Conservation (phyloP, 2,329 filamentous ascomycete genomes). For the Neophaeococcomyces mojaviensis region DNA sequence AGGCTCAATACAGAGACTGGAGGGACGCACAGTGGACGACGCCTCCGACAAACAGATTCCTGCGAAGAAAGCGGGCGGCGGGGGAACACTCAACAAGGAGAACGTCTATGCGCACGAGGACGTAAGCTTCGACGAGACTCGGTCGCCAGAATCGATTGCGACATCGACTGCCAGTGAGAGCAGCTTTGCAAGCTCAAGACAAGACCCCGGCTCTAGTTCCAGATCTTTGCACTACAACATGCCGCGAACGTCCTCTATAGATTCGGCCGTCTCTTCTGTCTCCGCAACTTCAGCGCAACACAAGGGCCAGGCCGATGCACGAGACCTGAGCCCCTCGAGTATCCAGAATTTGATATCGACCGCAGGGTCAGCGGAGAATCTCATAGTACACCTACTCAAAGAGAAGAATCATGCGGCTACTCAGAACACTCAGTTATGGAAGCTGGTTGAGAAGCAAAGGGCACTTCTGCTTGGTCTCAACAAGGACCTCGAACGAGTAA, state of each 20-base stretch:
- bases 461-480: slow-evolving; percentile 90
- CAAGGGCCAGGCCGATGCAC: slow-evolving; percentile 51
- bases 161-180: slow-evolving; percentile 1
- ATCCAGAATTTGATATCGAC: slow-evolving; percentile 71
- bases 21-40: not conserved
- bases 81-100: slow-evolving; percentile 3
- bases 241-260: slow-evolving; percentile 78
- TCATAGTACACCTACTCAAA: slow-evolving; percentile 79
- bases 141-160: not conserved
- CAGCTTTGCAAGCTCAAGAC: slow-evolving; percentile 23
- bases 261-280: slow-evolving; percentile 79
- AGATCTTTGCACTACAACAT: slow-evolving; percentile 23
- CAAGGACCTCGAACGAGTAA: slow-evolving; percentile 80
- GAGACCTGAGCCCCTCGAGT: slow-evolving; percentile 58
- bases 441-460: slow-evolving; percentile 90
- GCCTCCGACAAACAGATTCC: too few relatives aligned
- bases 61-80: not conserved
- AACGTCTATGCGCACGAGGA: slow-evolving; percentile 24
- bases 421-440: slow-evolving; percentile 91
- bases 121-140: slow-evolving; percentile 24
- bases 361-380: slow-evolving; percentile 80
- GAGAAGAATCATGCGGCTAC: slow-evolving; percentile 84
- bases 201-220: slow-evolving; percentile 19
- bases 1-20: not conserved
- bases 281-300: slow-evolving; percentile 53